Percentiles rank a stretch among this genome's conserved stretches.
Conservation (phyloP, 2,329 filamentous ascomycete species). For the Ophiocordyceps camponoti-rufipedis region DNA sequence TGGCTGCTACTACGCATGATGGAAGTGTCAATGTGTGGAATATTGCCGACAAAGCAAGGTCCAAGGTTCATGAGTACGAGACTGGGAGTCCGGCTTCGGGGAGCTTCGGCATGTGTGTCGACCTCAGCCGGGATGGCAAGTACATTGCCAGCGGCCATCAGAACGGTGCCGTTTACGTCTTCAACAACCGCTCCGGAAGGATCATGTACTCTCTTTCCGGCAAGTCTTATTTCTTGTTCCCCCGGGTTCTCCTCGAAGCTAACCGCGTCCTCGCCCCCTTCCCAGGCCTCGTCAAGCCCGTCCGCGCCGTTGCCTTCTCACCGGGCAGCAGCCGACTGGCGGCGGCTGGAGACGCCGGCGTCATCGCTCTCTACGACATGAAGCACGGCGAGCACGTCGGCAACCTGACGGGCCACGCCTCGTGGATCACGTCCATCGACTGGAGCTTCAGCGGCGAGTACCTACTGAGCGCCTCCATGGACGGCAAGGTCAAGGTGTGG, state of each 20-base stretch:
- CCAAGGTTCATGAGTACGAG: constrained; percentile 67
- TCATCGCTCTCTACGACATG: constrained; percentile 87
- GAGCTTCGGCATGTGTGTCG: constrained; percentile 78
- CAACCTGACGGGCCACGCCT: constrained; percentile 59
- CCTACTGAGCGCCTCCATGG: constrained; percentile 70
- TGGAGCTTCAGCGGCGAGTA: constrained; percentile 92
- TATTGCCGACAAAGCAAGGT: constrained; percentile 30
- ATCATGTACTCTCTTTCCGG: constrained; percentile 73
- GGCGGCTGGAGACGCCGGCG: constrained; percentile 71
- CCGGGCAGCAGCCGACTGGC: constrained; percentile 71
- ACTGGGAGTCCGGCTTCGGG: constrained; percentile 54
- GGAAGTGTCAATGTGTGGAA: constrained; percentile 87
- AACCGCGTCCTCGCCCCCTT: not conserved
- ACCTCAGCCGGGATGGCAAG: constrained; percentile 60
- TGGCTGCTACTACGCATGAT: constrained; percentile 77
- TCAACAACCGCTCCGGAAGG: constrained; percentile 77
- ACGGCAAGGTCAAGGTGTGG: constrained; percentile 95
- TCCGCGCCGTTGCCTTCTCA: constrained; percentile 75
- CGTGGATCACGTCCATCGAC: constrained; percentile 81
- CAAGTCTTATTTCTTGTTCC: constrained; percentile 16
- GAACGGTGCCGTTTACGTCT: constrained; percentile 81
- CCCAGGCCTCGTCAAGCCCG: constrained; percentile 65
- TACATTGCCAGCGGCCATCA: constrained; percentile 87
- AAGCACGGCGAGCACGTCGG: constrained; percentile 82
- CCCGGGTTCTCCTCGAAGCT: not conserved